phyloP scores from a whole-genome alignment of 805 yeast species.

The Ogataea nitratoaversa region DNA sequence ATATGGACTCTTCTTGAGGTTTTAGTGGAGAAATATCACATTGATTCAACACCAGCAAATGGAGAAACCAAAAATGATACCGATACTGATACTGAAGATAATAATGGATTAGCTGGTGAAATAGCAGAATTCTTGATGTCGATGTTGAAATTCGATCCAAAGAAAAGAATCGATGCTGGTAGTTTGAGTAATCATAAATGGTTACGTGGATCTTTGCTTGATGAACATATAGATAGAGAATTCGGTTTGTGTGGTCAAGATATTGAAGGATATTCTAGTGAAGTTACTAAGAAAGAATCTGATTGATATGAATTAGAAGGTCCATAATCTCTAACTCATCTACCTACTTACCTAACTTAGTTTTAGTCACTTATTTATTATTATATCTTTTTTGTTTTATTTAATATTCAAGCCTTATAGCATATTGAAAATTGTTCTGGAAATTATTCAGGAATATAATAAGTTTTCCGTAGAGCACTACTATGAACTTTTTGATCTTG shows the following conservation, averaged over 20 bases:
- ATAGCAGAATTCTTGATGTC: conserved; percentile 44
- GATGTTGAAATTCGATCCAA: conserved; percentile 47
- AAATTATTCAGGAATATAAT: too few species aligned
- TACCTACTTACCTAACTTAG: not conserved
- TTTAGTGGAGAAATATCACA: conserved; percentile 45
- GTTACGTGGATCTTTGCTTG: conserved; percentile 32
- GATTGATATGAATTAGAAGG: too few species aligned
- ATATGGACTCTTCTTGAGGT: conserved; percentile 50
- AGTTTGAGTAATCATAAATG: conserved; percentile 52
- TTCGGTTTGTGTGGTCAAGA: conserved; percentile 31
- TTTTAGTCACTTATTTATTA: too few species aligned
- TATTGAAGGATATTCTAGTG: conserved; percentile 29
- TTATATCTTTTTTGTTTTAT: too few species aligned
- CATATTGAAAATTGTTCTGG: too few species aligned
- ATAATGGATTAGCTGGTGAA: conserved; percentile 33
- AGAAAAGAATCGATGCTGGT: conserved; percentile 50
- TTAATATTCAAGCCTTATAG: too few species aligned
- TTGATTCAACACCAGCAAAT: too few species aligned
- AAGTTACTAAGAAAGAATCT: conserved; percentile 4
- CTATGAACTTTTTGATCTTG: too few species aligned
- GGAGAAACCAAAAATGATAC: too few species aligned
- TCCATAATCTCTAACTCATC: too few species aligned
- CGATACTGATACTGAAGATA: conserved; percentile 3
- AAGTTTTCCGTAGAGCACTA: too few species aligned
- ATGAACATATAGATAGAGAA: conserved; percentile 21